Evolutionary conservation across 1,139 yeast species (phyloP).

Genomic region (Yamadazyma triangularis): DNA sequence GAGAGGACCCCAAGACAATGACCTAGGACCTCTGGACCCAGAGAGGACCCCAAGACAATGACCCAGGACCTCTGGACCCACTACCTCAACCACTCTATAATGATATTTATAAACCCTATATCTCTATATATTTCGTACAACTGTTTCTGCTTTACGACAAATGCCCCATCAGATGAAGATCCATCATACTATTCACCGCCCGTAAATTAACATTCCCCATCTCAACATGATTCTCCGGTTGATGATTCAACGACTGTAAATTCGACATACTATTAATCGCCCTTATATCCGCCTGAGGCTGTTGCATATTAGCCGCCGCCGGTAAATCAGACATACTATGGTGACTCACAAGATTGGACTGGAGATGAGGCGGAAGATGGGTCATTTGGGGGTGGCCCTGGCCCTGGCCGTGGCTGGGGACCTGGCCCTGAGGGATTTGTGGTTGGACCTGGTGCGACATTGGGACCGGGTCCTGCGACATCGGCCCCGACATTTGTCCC

Average conservation of each 20-base stretch:
- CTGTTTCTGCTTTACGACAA: too few relatives aligned
- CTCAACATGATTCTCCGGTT: slow-evolving; percentile 3
- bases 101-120: too few relatives aligned
- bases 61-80: too few relatives aligned
- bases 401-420: slow-evolving; percentile 7
- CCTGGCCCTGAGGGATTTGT: slow-evolving; percentile 5
- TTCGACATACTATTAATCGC: slow-evolving; percentile 38
- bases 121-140: too few relatives aligned
- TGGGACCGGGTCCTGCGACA: slow-evolving; percentile 2
- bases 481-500: slow-evolving; percentile 7
- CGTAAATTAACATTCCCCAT: slow-evolving; percentile 17
- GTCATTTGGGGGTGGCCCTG: slow-evolving; percentile 14
- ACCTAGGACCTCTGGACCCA: too few relatives aligned
- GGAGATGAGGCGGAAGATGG: slow-evolving; percentile 8
- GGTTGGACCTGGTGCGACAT: slow-evolving; percentile 8
- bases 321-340: slow-evolving; percentile 28
- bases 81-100: too few relatives aligned
- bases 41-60: too few relatives aligned
- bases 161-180: slow-evolving; percentile 21
- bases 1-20: too few relatives aligned
- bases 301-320: slow-evolving; percentile 17
- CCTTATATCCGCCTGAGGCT: slow-evolving; percentile 21
- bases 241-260: slow-evolving; percentile 17
- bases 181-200: slow-evolving; percentile 34
- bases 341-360: slow-evolving; percentile 13